phyloP scores from a whole-genome alignment of 106 monocot species.

The Dioscorea zingiberensis region DNA sequence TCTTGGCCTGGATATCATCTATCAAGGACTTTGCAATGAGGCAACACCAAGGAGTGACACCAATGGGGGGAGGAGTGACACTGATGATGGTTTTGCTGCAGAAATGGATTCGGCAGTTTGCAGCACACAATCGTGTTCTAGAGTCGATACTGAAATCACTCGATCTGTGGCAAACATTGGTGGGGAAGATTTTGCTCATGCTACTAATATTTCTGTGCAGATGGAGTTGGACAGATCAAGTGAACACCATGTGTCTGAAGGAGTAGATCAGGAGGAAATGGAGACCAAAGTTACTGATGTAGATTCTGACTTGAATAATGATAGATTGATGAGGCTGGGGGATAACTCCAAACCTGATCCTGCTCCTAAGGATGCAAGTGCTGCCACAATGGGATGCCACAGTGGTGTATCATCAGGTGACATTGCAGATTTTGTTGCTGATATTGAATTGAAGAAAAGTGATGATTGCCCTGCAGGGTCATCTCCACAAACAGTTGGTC shows the following conservation, averaged over 20 bases:
- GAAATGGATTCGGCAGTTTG: conserved; percentile 73
- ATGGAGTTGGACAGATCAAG: conserved; percentile 20
- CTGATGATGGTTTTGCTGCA: conserved; percentile 55
- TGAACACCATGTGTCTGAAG: conserved; percentile 14
- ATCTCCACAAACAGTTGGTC: neutral
- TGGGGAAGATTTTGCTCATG: conserved; percentile 19
- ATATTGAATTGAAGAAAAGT: neutral
- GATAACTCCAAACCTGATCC: conserved; percentile 2
- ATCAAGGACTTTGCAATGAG: conserved; percentile 19
- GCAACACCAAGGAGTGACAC: conserved; percentile 32
- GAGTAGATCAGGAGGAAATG: conserved; percentile 14
- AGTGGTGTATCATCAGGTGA: neutral
- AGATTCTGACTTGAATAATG: neutral
- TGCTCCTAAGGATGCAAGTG: conserved; percentile 5
- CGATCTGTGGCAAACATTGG: conserved; percentile 15
- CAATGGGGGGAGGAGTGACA: conserved; percentile 54
- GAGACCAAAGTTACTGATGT: conserved; percentile 13
- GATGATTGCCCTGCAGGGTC: neutral
- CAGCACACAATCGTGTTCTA: conserved; percentile 64
- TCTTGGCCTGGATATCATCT: conserved; percentile 59
- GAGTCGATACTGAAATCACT: conserved; percentile 38
- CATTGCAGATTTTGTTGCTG: neutral
- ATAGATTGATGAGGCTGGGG: neutral
- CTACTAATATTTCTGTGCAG: conserved; percentile 5
- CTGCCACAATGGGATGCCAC: conserved; percentile 2